A percentile compares a stretch with the other conserved stretches of the same genome.
Conservation (phyloP, 768 basidiomycete genomes). For the Kwoniella europaea region DNA sequence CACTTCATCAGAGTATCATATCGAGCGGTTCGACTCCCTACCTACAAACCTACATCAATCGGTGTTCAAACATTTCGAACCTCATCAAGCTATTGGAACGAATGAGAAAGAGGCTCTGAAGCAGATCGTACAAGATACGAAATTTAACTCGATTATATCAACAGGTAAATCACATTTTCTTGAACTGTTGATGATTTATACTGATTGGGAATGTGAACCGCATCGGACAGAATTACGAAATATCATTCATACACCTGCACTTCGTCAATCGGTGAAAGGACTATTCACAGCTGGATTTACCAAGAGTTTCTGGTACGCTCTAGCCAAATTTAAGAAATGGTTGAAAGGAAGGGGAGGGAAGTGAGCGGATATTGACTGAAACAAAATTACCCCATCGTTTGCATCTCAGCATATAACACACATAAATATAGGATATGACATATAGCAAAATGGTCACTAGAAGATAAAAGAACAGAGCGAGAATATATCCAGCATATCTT, state of each 20-base stretch:
- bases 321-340: conserved; percentile 85
- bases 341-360: conserved; percentile 60
- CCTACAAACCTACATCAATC: conserved; percentile 67
- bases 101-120: conserved; percentile 80
- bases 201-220: too few species aligned
- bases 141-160: conserved; percentile 57
- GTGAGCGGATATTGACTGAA: neutral
- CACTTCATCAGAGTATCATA: conserved; percentile 68
- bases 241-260: conserved; percentile 82
- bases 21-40: conserved; percentile 76
- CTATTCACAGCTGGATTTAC: conserved; percentile 77
- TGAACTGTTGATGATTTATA: too few species aligned
- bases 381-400: too few species aligned
- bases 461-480: too few species aligned
- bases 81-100: neutral
- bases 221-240: conserved; percentile 67
- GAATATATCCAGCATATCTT: conserved; percentile 26
- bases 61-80: conserved; percentile 8
- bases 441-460: too few species aligned
- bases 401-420: too few species aligned
- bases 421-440: too few species aligned
- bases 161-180: conserved; percentile 30
- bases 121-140: conserved; percentile 55
- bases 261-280: conserved; percentile 83
- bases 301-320: conserved; percentile 76